phyloP scores from a whole-genome alignment of 768 basidiomycete genomes.

The Pleurotus sapidus region DNA sequence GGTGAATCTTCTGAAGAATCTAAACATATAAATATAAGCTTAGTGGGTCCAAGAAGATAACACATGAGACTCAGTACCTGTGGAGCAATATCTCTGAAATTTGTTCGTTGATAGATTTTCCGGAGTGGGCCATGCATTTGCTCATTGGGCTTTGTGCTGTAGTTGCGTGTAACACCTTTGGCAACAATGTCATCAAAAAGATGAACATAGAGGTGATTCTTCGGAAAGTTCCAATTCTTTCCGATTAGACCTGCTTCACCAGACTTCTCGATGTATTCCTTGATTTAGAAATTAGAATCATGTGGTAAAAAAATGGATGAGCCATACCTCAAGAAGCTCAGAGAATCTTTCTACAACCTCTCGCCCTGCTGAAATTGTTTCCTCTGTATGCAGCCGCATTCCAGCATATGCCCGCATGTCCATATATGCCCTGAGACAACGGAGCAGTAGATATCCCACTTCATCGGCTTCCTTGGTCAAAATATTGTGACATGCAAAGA shows the following conservation, averaged over 20 bases:
- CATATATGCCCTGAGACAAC: constrained; percentile 25
- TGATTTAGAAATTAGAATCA: not conserved
- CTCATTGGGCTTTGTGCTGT: constrained; percentile 30
- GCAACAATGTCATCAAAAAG: constrained; percentile 25
- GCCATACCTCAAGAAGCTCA: constrained; percentile 17
- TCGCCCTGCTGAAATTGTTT: constrained; percentile 18
- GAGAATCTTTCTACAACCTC: constrained; percentile 16
- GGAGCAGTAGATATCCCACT: constrained; percentile 22
- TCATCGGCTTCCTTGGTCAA: constrained; percentile 8
- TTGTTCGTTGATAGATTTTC: constrained; percentile 24
- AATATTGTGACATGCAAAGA: constrained; percentile 23
- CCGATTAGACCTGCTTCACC: not conserved
- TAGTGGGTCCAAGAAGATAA: not conserved
- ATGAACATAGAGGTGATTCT: constrained; percentile 30
- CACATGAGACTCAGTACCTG: constrained; percentile 20
- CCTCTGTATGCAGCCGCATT: constrained; percentile 26
- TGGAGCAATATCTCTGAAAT: constrained; percentile 27
- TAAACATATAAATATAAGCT: not conserved
- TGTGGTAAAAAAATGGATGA: not conserved
- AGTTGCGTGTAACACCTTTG: constrained; percentile 28
- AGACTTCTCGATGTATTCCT: not conserved
- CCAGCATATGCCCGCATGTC: constrained; percentile 24
- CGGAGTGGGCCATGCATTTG: constrained; percentile 25
- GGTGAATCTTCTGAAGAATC: constrained; percentile 17
- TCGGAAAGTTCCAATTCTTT: constrained; percentile 32